These are phyloP conservation scores for Elaphomyces granulatus DNA, from an alignment of 495 filamentous ascomycete genomes.

Conservation along the genomic window DNA sequence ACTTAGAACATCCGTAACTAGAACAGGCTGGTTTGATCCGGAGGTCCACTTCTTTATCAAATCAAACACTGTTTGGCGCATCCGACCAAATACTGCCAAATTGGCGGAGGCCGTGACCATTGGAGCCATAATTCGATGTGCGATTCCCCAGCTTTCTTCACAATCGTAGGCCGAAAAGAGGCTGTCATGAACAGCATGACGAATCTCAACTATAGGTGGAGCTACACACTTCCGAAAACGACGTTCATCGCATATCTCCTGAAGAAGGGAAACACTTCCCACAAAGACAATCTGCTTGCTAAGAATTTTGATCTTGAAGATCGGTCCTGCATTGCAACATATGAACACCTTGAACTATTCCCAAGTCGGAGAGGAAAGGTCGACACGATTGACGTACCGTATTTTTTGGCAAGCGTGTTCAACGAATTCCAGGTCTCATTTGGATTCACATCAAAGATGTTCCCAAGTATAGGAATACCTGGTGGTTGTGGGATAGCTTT, in stretches of 20 bases:
- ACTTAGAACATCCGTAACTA: slow-evolving; percentile 45
- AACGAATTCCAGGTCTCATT: slow-evolving; percentile 49
- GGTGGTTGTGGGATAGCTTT: slow-evolving; percentile 47
- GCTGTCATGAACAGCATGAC: slow-evolving; percentile 49
- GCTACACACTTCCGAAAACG: slow-evolving; percentile 52
- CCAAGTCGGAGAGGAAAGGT: neutral
- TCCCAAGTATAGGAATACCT: slow-evolving; percentile 53
- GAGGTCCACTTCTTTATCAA: slow-evolving; percentile 16
- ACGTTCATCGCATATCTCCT: slow-evolving; percentile 60
- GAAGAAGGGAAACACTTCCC: slow-evolving; percentile 40
- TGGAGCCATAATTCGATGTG: slow-evolving; percentile 50
- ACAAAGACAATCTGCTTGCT: slow-evolving; percentile 39
- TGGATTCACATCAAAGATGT: slow-evolving; percentile 47
- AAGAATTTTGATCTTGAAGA: slow-evolving; percentile 52
- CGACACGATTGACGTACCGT: slow-evolving; percentile 28
- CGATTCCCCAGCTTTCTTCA: slow-evolving; percentile 57
- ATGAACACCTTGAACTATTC: neutral
- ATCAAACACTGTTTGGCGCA: slow-evolving; percentile 16
- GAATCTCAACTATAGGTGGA: slow-evolving; percentile 43
- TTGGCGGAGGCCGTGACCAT: slow-evolving; percentile 23
- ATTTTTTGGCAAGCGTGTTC: slow-evolving; percentile 46
- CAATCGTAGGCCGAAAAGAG: slow-evolving; percentile 56
- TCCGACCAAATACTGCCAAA: slow-evolving; percentile 15
- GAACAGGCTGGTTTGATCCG: slow-evolving; percentile 6
- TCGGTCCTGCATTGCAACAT: slow-evolving; percentile 36